Percentiles rank a stretch among this genome's conserved stretches.
These are phyloP conservation scores for Gnaphalium uliginosum DNA, from an alignment of 129 eudicot genomes.

Conservation along the genomic window DNA sequence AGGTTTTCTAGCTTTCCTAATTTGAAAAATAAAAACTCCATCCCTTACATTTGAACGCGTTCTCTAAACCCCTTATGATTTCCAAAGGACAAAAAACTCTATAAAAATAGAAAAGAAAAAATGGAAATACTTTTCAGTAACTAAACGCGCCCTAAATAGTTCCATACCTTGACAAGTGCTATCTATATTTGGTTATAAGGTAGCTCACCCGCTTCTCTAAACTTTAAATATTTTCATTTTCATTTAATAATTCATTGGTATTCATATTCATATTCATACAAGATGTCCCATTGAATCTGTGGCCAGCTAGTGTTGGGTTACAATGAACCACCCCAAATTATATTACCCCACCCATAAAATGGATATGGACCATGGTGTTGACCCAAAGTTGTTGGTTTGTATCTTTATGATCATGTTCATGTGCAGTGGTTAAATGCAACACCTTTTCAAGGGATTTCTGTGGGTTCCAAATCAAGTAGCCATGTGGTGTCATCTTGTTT, in stretches of 20 bases:
- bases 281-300: constrained; percentile 27
- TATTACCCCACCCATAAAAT: constrained; percentile 21
- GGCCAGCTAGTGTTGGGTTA: constrained; percentile 29
- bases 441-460: constrained; percentile 43
- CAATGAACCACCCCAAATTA: constrained; percentile 6
- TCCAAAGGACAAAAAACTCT: too few relatives aligned
- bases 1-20: too few relatives aligned
- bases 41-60: too few relatives aligned
- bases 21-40: too few relatives aligned
- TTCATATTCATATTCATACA: too few relatives aligned
- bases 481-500: constrained; percentile 40
- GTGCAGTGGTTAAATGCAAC: constrained; percentile 26
- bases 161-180: too few relatives aligned
- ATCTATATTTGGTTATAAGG: too few relatives aligned
- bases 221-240: constrained; percentile 19
- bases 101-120: too few relatives aligned
- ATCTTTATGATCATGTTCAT: constrained; percentile 37
- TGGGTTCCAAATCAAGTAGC: constrained; percentile 37
- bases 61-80: too few relatives aligned
- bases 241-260: constrained; percentile 33
- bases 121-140: too few relatives aligned
- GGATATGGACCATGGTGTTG: constrained; percentile 41
- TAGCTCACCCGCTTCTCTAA: neutral
- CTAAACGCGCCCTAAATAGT: too few relatives aligned
- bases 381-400: constrained; percentile 40